Evolutionary conservation across 352 stramenopile genomes (phyloP).

Genomic region (Vaucheria bursata): DNA sequence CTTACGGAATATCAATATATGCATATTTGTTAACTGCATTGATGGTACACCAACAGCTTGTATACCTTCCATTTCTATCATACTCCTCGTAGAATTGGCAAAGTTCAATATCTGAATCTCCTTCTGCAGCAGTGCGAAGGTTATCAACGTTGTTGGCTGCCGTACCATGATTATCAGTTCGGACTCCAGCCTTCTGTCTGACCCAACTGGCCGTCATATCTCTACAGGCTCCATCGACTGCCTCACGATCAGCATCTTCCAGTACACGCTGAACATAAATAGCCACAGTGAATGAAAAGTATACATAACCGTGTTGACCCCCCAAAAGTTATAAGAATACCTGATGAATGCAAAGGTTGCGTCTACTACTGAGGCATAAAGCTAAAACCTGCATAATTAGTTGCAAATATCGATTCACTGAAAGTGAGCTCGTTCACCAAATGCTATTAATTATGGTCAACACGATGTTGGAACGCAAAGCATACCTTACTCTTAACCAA

Average conservation of each 20-base stretch:
- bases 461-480: not conserved
- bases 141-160: not conserved
- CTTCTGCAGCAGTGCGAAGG: not conserved
- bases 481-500: conserved; percentile 52
- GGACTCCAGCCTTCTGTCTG: conserved; percentile 61
- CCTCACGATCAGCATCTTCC: conserved; percentile 85
- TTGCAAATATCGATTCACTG: not conserved
- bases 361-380: conserved; percentile 74
- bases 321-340: not conserved
- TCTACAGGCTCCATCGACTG: conserved; percentile 88
- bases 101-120: conserved; percentile 55
- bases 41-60: not conserved
- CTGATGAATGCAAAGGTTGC: conserved; percentile 98
- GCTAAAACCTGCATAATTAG: conserved; percentile 57
- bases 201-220: conserved; percentile 96
- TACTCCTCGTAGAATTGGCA: conserved; percentile 83
- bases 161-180: not conserved
- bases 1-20: too few species aligned
- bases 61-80: conserved; percentile 50
- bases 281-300: too few species aligned
- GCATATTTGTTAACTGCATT: not conserved
- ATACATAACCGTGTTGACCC: too few species aligned
- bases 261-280: conserved; percentile 61
- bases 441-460: not conserved
- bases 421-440: too few species aligned